Percentiles rank a stretch among this genome's conserved stretches.
Evolutionary conservation across 2,329 filamentous ascomycete species (phyloP).

Genomic region (Pestalotiopsis sp.): DNA sequence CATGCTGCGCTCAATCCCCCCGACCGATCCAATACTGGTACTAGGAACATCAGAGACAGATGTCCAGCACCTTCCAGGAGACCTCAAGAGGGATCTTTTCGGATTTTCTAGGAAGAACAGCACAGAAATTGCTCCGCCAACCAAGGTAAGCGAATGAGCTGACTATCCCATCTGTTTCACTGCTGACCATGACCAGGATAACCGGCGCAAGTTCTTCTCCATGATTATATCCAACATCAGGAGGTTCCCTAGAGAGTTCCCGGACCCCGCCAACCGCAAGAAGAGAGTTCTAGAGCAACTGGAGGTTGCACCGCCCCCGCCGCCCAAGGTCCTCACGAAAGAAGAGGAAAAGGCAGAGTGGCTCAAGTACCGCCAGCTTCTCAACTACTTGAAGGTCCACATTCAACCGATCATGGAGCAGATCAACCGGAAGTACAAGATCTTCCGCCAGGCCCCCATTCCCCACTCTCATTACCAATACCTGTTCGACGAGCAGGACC

Average conservation of each 20-base stretch:
- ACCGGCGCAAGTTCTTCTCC: constrained; percentile 80
- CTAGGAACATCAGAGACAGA: constrained; percentile 81
- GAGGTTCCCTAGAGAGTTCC: constrained; percentile 83
- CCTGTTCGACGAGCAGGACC: constrained; percentile 81
- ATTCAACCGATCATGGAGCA: constrained; percentile 98
- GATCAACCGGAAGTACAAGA: constrained; percentile 86
- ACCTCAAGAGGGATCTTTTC: constrained; percentile 78
- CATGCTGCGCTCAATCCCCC: constrained; percentile 80
- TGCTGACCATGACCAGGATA: constrained; percentile 44
- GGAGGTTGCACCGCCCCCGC: constrained; percentile 72
- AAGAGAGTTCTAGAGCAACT: constrained; percentile 80
- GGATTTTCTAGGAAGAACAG: constrained; percentile 82
- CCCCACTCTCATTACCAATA: constrained; percentile 76
- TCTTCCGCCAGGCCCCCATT: constrained; percentile 82
- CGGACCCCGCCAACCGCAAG: constrained; percentile 83
- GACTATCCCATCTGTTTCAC: neutral
- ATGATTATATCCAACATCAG: constrained; percentile 75
- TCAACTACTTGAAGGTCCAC: constrained; percentile 86
- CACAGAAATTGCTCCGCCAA: constrained; percentile 70
- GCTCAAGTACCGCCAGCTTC: constrained; percentile 78
- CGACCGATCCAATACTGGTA: constrained; percentile 86
- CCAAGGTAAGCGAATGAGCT: constrained; percentile 48
- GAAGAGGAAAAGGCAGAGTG: constrained; percentile 80
- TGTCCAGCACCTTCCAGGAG: constrained; percentile 60
- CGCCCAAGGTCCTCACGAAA: constrained; percentile 70